Evolutionary conservation across 2,329 filamentous ascomycete species (phyloP).

Genomic region (Cadophora gregata): DNA sequence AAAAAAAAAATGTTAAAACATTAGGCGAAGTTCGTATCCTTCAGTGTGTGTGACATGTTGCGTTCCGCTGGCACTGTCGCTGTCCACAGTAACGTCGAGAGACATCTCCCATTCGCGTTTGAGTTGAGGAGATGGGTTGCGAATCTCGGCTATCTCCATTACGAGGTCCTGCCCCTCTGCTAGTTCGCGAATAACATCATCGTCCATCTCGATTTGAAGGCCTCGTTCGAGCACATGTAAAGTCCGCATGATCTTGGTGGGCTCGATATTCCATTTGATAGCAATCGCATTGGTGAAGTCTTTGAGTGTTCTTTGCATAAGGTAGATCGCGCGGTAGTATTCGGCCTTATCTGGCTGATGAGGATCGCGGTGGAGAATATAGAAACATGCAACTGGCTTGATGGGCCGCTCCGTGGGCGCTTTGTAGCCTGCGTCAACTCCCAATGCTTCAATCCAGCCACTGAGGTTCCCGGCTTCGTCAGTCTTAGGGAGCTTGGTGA

Average conservation of each 20-base stretch:
- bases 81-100: conserved; percentile 51
- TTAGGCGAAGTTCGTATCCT: conserved; percentile 45
- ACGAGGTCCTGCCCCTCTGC: conserved; percentile 93
- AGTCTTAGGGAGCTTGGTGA: conserved; percentile 60
- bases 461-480: conserved; percentile 70
- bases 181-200: conserved; percentile 84
- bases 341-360: conserved; percentile 54
- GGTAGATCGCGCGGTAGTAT: conserved; percentile 84
- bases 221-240: conserved; percentile 77
- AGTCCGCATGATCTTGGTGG: conserved; percentile 71
- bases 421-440: conserved; percentile 85
- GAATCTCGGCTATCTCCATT: conserved; percentile 60
- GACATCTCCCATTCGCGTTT: conserved; percentile 70
- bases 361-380: conserved; percentile 66
- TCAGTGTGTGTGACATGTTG: conserved; percentile 38
- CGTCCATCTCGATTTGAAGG: conserved; percentile 84
- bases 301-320: conserved; percentile 75
- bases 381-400: conserved; percentile 87
- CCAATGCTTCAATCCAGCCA: conserved; percentile 89
- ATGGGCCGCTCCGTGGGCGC: conserved; percentile 74
- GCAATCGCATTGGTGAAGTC: conserved; percentile 78
- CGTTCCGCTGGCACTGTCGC: conserved; percentile 35
- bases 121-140: conserved; percentile 44
- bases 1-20: conserved; percentile 41
- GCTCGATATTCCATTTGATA: conserved; percentile 80